Evolutionary conservation across 75 land plant species (phyloP), one percentile per base, ranked within the genome.

Genomic region (Azolla pinnata): DNA sequence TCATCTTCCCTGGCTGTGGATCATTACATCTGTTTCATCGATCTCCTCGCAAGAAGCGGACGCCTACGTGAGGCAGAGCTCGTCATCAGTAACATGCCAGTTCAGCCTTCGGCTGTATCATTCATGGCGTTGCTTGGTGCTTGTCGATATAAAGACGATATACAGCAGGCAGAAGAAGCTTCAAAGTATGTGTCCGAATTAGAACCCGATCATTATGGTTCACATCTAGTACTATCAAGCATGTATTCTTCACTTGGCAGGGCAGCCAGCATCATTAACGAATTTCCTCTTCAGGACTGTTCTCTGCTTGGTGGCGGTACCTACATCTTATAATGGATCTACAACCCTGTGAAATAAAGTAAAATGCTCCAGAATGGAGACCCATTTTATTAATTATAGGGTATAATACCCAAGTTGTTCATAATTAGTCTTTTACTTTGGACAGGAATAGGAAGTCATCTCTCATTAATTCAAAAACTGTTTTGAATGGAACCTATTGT

Each of bases 41-140:
- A 57, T 31, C 32, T 57, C 18, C 31, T 57, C 33, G 34, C 32
- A 12, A 29, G 32, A 31, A 16, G 35, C 9, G 59, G 59, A 28
- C 31, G 18, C 4, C 16, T 57, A 19, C 4, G 23, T 31, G 34
- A 32, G 9, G 59, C 59, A 10, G 34, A 30, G 5, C 2, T 2
- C 2, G 18, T 57, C 17, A 23, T 57, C 1, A 30, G 21, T 1
- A 31, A 19, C 17, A 32, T 57, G 40, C 40, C 59, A 33, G 2
- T 57, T 12, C 40, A 28, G 34, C 59, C 34, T 19, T 17, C 34
- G 2, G 10, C 20, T 17, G 59, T 32, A 2, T 2, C 40, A 2
- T 57, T 29, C 19, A 34, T 32, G 34, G 34, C 32, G 16, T 34
- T 57, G 17, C 59, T 57, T n/a, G 34, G 59, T 29, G 59, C 59